Base-by-base conservation (phyloP, 2,329 filamentous ascomycete species). In the Arthrobotrys entomopaga region DNA sequence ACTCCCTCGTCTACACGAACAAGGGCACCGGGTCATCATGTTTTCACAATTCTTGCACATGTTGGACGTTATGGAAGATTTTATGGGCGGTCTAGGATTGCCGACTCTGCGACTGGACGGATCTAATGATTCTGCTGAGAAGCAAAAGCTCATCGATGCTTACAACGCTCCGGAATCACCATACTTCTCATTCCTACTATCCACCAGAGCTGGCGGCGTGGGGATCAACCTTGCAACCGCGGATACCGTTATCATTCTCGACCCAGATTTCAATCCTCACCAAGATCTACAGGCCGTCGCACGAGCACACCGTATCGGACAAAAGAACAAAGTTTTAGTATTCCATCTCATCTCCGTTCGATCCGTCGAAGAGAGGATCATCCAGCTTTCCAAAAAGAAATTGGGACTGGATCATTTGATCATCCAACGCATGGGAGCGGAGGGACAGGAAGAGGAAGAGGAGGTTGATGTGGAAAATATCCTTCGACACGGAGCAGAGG, bases 141-240 rank as follows among this genome's bases (percentile, higher is more conserved):
- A 97, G 81, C 95, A 99, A 81, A 93, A 92, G 80, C 88, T 91
- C 7, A 99, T 99, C 60, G 95, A 99, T 81, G 89, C 90, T 6
- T 99, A 91, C 84, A 99, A 99, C 80, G 91, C 90, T 0, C 90
- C 92, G 0, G 86, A 90, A 63, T 98, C 94, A 0, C 83, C 87
- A 0, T 83, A 96, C 0, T 99, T 98, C 80, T 93, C 91, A 0
- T 98, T 99, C 82, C 82, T 99, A 16, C 85, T 99, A 0, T 98
- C 94, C 0, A 99, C 96, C 2, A 89, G 95, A 76, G 93, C 96
- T 16, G 95, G 95, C 63, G 95, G 96, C 79, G 94, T 99, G 0
- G 96, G 95, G 15, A 99, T 99, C 84, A 99, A 99, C 80, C 85
- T 99, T 65, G 95, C 95, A 0, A 97, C 93, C 6, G 95, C 95